Evolutionary conservation across 148 eudicot species (phyloP).

Genomic region (Chenopodium suecicum): DNA sequence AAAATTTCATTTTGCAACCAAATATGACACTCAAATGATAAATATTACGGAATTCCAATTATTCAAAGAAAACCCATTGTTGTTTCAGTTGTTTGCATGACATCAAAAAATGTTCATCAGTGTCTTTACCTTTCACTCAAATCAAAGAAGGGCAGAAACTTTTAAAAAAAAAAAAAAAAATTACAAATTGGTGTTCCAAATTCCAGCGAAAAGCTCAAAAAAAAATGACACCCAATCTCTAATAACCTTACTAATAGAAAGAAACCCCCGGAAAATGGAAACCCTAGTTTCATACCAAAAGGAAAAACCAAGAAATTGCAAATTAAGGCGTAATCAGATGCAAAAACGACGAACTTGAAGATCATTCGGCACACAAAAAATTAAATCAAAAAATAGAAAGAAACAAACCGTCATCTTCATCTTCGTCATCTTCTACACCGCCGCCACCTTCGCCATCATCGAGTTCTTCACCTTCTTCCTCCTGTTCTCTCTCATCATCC

Average conservation of each 20-base stretch:
- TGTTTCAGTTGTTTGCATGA: background rate
- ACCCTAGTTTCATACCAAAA: slow-evolving; percentile 11
- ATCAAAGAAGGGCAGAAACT: background rate
- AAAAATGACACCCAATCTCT: background rate
- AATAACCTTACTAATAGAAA: background rate
- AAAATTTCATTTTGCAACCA: background rate
- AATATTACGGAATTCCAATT: no score
- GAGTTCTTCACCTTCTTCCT: slow-evolving; percentile 44
- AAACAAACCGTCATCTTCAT: slow-evolving; percentile 55
- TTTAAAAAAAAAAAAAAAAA: no score
- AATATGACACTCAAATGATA: background rate
- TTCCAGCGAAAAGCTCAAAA: background rate
- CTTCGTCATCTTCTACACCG: slow-evolving; percentile 68
- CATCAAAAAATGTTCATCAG: background rate
- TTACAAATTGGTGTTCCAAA: background rate
- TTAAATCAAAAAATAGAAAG: background rate
- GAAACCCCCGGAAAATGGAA: slow-evolving; percentile 3
- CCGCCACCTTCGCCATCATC: slow-evolving; percentile 51
- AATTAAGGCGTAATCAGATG: slow-evolving; percentile 3
- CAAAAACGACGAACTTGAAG: slow-evolving; percentile 3
- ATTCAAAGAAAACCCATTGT: background rate
- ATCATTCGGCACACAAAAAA: background rate
- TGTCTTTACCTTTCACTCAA: background rate
- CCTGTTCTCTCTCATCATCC: slow-evolving; percentile 73
- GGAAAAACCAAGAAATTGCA: background rate